A percentile compares a stretch with the other conserved stretches of the same genome.
These are phyloP conservation scores for Backusella tarrabulga DNA, from an alignment of 192 early-diverging fungal species.

Conservation along the genomic window DNA sequence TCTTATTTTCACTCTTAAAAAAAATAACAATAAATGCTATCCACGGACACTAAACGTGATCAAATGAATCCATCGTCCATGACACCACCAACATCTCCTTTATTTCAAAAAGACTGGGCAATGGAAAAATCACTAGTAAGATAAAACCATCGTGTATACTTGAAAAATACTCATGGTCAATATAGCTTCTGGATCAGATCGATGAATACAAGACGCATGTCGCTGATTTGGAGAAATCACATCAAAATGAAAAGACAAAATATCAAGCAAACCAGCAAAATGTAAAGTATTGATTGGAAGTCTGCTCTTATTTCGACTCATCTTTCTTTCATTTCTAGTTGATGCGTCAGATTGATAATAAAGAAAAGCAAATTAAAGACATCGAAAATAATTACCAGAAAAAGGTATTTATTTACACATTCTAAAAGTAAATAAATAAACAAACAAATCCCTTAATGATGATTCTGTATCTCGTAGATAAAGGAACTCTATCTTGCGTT, in stretches of 20 bases:
- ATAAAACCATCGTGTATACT: not conserved
- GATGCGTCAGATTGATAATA: slow-evolving; percentile 14
- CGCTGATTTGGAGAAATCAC: not conserved
- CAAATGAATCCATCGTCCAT: not conserved
- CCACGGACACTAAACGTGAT: not conserved
- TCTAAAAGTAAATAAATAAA: not conserved
- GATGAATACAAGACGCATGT: not conserved
- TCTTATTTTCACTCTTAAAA: not conserved
- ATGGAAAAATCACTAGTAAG: slow-evolving; percentile 16
- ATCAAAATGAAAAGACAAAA: not conserved
- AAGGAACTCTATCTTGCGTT: not conserved
- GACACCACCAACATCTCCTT: not conserved
- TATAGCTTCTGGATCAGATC: slow-evolving; percentile 7
- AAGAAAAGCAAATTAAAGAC: not conserved
- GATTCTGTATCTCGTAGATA: not conserved
- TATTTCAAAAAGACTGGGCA: slow-evolving; percentile 18
- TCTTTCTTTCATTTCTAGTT: not conserved
- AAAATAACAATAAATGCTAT: not conserved
- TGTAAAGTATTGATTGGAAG: not conserved
- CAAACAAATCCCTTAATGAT: not conserved
- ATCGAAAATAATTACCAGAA: not conserved
- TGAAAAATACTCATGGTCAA: not conserved
- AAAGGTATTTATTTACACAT: not conserved
- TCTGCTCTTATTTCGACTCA: not conserved
- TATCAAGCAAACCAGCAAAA: not conserved